Percentiles rank a stretch among this genome's conserved stretches.
These are phyloP conservation scores for Penicillium sp. DNA, from an alignment of 2,329 filamentous ascomycete species.

Conservation along the genomic window DNA sequence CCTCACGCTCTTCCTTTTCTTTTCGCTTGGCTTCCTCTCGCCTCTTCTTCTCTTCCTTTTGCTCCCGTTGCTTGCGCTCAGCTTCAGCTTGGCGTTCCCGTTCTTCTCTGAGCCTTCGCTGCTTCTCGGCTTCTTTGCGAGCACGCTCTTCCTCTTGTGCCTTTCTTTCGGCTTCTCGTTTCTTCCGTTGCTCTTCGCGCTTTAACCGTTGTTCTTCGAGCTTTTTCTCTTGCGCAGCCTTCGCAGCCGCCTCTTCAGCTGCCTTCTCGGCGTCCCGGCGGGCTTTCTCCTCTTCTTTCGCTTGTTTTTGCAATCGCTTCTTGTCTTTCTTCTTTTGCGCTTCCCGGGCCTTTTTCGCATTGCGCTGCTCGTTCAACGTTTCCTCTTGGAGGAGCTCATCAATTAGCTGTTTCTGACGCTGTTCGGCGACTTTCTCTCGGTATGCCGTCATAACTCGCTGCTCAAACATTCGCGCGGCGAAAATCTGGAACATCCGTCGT, in stretches of 20 bases:
- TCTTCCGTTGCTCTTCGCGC: slow-evolving; percentile 86
- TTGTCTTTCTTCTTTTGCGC: slow-evolving; percentile 95
- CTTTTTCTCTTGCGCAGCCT: slow-evolving; percentile 73
- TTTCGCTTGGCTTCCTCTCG: slow-evolving; percentile 71
- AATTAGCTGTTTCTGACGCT: slow-evolving; percentile 84
- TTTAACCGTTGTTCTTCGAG: slow-evolving; percentile 76
- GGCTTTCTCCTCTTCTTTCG: slow-evolving; percentile 85
- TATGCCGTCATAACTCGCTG: slow-evolving; percentile 96
- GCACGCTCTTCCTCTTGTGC: slow-evolving; percentile 84
- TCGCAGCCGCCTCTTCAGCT: slow-evolving; percentile 74
- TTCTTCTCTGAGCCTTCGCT: slow-evolving; percentile 75
- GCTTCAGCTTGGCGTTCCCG: slow-evolving; percentile 79
- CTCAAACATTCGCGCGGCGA: slow-evolving; percentile 98
- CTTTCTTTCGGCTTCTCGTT: slow-evolving; percentile 85
- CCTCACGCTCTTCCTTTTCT: slow-evolving; percentile 60
- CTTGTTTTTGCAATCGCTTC: slow-evolving; percentile 81
- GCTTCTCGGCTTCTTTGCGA: slow-evolving; percentile 80
- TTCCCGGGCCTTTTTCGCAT: slow-evolving; percentile 90
- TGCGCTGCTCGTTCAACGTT: slow-evolving; percentile 70
- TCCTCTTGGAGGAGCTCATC: slow-evolving; percentile 88
- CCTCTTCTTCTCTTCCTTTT: slow-evolving; percentile 78
- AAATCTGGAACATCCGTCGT: slow-evolving; percentile 98
- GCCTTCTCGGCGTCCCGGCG: slow-evolving; percentile 84
- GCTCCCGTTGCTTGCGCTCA: slow-evolving; percentile 78
- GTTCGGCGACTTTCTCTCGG: slow-evolving; percentile 90